A percentile compares a stretch with the other conserved stretches of the same genome.
phyloP scores from a whole-genome alignment of 176 grass and related monocot genomes.

The Microstegium vimineum region DNA sequence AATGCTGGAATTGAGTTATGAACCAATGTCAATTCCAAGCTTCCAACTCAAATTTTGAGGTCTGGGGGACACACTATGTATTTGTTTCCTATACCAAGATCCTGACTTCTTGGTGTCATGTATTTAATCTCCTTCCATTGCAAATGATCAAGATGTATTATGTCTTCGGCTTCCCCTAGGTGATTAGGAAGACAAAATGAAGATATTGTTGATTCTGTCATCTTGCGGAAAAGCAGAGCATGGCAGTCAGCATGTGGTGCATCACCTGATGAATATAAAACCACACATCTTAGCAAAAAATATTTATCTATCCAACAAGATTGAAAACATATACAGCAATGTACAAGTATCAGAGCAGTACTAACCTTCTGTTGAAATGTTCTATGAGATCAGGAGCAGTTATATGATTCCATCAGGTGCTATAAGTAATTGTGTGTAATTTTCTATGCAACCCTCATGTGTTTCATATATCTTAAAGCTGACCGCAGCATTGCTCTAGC shows the following conservation, averaged over 20 bases:
- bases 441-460: slow-evolving; percentile 43
- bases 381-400: slow-evolving; percentile 3
- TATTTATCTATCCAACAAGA: background rate
- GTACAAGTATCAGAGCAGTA: background rate
- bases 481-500: slow-evolving; percentile 92
- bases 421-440: slow-evolving; percentile 9
- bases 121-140: background rate
- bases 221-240: background rate
- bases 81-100: background rate
- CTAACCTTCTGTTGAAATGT: slow-evolving; percentile 29
- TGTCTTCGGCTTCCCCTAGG: background rate
- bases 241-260: background rate
- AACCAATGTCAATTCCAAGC: background rate
- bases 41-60: background rate
- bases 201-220: background rate
- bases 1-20: background rate
- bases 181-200: background rate
- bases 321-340: background rate
- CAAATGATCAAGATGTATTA: background rate
- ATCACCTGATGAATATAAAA: slow-evolving; percentile 17
- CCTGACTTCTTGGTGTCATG: background rate
- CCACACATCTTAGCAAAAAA: background rate
- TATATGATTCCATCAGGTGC: background rate
- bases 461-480: slow-evolving; percentile 82
- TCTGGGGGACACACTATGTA: background rate